Percentiles rank a stretch among this genome's conserved stretches.
Conservation (phyloP, 306 rosid genomes). For the Datisca glomerata region DNA sequence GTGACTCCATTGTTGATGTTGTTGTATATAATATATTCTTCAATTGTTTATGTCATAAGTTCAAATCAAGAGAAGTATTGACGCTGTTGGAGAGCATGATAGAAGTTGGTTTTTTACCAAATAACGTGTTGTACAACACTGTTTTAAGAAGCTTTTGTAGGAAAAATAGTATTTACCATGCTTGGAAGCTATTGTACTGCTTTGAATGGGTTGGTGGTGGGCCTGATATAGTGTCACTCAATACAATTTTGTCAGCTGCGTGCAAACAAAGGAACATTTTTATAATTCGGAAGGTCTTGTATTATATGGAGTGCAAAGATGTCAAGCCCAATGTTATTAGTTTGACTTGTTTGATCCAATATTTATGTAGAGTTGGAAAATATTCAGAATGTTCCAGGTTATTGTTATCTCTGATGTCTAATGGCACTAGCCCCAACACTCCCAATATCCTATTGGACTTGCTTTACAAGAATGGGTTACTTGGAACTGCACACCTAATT, state of each 20-base stretch:
- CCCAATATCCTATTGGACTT: constrained; percentile 21
- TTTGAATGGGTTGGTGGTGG: constrained; percentile 24
- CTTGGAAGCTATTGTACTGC: constrained; percentile 24
- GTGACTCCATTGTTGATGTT: constrained; percentile 20
- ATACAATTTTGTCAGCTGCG: constrained; percentile 28
- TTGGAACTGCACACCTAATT: constrained; percentile 13
- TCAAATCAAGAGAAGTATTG: constrained; percentile 24
- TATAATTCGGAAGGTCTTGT: constrained; percentile 16
- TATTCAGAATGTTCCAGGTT: constrained; percentile 24
- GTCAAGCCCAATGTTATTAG: constrained; percentile 21
- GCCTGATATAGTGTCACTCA: constrained; percentile 32
- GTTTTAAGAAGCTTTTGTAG: constrained; percentile 26
- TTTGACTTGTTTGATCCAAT: constrained; percentile 28
- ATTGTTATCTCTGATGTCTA: constrained; percentile 18
- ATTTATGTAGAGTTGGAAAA: constrained; percentile 17
- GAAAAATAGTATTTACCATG: constrained; percentile 16
- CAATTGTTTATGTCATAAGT: constrained; percentile 23
- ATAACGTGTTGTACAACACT: constrained; percentile 27
- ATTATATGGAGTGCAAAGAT: constrained; percentile 21
- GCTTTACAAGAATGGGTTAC: constrained; percentile 25
- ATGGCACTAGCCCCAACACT: constrained; percentile 20
- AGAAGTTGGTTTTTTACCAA: constrained; percentile 24
- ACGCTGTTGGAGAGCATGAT: constrained; percentile 20
- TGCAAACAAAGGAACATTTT: constrained; percentile 21
- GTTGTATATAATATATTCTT: constrained; percentile 30